Percentiles rank a stretch among this genome's conserved stretches.
These are phyloP conservation scores for Fusarium sp. DNA, from an alignment of 2,329 filamentous ascomycete genomes.

Conservation along the genomic window DNA sequence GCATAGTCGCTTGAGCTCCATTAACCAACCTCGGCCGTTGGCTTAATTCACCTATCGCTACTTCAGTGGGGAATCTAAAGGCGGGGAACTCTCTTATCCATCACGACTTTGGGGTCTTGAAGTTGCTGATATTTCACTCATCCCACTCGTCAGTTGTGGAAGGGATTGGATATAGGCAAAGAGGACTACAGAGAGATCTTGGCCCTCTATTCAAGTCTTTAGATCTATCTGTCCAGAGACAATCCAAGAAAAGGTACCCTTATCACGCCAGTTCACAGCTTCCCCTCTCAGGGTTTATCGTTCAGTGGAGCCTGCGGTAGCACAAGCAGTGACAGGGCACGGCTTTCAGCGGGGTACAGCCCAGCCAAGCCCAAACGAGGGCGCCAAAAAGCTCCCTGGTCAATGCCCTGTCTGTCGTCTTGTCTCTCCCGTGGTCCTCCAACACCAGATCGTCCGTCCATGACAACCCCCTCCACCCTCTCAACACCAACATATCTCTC, in stretches of 20 bases:
- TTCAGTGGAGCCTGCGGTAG: constrained; percentile 23
- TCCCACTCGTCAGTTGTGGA: background rate
- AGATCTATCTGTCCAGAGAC: background rate
- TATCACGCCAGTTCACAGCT: constrained; percentile 21
- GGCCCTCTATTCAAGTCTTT: background rate
- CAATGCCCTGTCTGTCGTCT: constrained; percentile 14
- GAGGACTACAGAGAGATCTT: background rate
- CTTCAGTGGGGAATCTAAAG: constrained; percentile 29
- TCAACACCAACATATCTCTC: constrained; percentile 28
- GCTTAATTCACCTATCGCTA: constrained; percentile 24
- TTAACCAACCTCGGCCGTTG: constrained; percentile 11
- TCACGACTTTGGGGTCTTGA: constrained; percentile 6
- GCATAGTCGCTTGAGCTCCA: constrained; percentile 25
- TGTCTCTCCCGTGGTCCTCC: constrained; percentile 10
- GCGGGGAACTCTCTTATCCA: constrained; percentile 11
- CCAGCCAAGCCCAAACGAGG: constrained; percentile 32
- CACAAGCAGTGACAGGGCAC: constrained; percentile 33
- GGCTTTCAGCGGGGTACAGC: constrained; percentile 35
- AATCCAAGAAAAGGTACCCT: background rate
- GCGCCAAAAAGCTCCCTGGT: constrained; percentile 33
- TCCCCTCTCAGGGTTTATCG: constrained; percentile 29
- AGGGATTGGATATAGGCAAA: background rate
- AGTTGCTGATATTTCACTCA: constrained; percentile 2
- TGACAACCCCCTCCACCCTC: constrained; percentile 30
- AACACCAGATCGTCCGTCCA: constrained; percentile 39